A percentile compares a stretch with the other conserved stretches of the same genome.
These are phyloP conservation scores for Fistulifera pelliculosa DNA, from an alignment of 108 stramenopile genomes.

Conservation along the genomic window DNA sequence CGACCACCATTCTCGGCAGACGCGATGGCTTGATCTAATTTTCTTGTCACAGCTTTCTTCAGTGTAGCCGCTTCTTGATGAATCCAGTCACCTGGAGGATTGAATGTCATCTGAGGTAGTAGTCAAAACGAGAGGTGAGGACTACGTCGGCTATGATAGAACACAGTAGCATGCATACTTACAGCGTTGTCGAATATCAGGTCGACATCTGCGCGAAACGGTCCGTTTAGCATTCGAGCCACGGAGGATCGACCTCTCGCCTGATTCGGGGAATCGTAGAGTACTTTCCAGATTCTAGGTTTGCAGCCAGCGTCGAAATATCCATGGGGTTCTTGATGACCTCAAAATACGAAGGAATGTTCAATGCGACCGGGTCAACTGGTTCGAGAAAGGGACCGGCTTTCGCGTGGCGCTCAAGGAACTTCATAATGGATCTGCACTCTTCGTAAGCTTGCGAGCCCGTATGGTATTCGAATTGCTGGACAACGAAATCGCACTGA, in stretches of 20 bases:
- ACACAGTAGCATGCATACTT: too few relatives aligned
- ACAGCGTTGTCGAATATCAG: conserved; percentile 78
- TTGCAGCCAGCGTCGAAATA: conserved; percentile 67
- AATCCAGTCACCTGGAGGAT: conserved; percentile 67
- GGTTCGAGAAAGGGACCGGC: conserved; percentile 66
- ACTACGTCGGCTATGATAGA: too few relatives aligned
- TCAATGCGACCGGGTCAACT: conserved; percentile 88
- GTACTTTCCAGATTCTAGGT: conserved; percentile 79
- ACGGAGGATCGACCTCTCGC: conserved; percentile 28
- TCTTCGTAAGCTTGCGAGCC: conserved; percentile 54
- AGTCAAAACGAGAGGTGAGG: too few relatives aligned
- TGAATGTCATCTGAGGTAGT: conserved; percentile 41
- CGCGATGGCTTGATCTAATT: conserved; percentile 36
- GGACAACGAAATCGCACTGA: conserved; percentile 1
- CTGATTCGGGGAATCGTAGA: conserved; percentile 43
- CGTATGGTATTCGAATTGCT: conserved; percentile 57
- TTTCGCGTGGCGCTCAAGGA: conserved; percentile 39
- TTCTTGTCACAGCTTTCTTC: conserved; percentile 47
- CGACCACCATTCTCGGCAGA: conserved; percentile 23
- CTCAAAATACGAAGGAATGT: conserved; percentile 80
- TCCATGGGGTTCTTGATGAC: conserved; percentile 94
- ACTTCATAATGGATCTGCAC: conserved; percentile 46
- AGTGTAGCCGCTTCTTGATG: conserved; percentile 36
- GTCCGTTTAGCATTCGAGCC: conserved; percentile 62
- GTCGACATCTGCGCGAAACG: conserved; percentile 58